These are phyloP conservation scores for Sporothrix sp. DNA, from an alignment of 2,329 filamentous ascomycete genomes.

Conservation along the genomic window DNA sequence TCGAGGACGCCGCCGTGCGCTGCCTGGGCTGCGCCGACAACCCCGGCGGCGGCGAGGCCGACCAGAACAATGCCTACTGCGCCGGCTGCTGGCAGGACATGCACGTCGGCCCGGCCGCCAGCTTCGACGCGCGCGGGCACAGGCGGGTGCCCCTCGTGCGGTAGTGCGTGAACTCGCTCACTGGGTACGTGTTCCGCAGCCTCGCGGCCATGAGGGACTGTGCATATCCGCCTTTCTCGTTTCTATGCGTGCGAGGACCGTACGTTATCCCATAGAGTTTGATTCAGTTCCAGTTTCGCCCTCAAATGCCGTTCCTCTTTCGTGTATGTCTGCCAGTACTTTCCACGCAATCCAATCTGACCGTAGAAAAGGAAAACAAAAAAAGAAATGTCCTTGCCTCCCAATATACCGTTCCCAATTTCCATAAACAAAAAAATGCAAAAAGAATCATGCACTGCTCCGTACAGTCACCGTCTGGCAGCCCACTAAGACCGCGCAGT, in stretches of 20 bases:
- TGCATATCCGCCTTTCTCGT: neutral
- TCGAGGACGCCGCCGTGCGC: slow-evolving; percentile 62
- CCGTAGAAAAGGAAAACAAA: neutral
- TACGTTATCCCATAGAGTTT: neutral
- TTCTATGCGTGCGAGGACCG: neutral
- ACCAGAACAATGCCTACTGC: slow-evolving; percentile 52
- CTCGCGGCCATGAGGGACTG: neutral
- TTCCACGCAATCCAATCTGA: no score
- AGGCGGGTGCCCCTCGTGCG: slow-evolving; percentile 49
- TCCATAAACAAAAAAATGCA: no score
- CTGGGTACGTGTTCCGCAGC: neutral
- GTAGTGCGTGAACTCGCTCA: neutral
- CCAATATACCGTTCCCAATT: neutral
- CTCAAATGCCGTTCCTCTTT: neutral
- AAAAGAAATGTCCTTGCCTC: neutral
- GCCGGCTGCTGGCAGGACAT: slow-evolving; percentile 71
- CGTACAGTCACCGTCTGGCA: neutral
- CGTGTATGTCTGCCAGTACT: neutral
- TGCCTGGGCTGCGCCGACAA: slow-evolving; percentile 65
- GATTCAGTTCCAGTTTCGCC: neutral
- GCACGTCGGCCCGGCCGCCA: slow-evolving; percentile 59
- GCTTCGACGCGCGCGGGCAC: slow-evolving; percentile 61
- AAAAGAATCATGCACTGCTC: neutral
- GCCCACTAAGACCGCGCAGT: neutral
- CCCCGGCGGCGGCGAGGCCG: neutral